These are phyloP conservation scores for Suillus tomentosus DNA, from an alignment of 768 basidiomycete genomes.

Conservation along the genomic window DNA sequence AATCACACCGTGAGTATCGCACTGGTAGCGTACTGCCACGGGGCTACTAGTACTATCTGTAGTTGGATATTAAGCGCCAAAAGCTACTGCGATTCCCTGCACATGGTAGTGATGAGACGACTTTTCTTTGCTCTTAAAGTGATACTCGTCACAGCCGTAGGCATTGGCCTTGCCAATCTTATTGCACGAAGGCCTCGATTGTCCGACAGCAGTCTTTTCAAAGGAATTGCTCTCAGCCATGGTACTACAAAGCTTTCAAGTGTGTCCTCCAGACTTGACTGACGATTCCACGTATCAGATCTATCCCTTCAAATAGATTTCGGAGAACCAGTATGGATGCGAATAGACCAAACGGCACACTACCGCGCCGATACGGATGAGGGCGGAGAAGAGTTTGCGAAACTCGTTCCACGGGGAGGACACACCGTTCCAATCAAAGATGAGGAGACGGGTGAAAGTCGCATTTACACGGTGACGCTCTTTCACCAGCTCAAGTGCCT, in stretches of 20 bases:
- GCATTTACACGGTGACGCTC: constrained; percentile 37
- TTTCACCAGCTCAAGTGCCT: constrained; percentile 46
- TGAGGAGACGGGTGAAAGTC: background rate
- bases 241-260: background rate
- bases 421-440: constrained; percentile 31
- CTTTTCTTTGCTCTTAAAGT: background rate
- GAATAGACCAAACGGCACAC: constrained; percentile 27
- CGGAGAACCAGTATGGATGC: constrained; percentile 24
- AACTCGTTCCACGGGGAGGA: constrained; percentile 34
- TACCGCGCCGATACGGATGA: constrained; percentile 17
- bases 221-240: background rate
- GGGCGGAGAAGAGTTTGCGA: constrained; percentile 29
- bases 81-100: background rate
- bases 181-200: background rate
- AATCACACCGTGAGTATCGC: background rate
- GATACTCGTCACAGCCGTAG: background rate
- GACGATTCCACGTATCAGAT: background rate
- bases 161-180: background rate
- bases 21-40: background rate
- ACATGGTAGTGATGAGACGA: background rate
- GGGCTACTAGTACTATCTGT: background rate
- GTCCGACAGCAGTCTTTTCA: background rate
- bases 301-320: constrained; percentile 14
- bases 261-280: background rate
- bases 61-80: background rate